Conservation (phyloP, 1,139 yeast species). For the Blastobotrys apis region DNA sequence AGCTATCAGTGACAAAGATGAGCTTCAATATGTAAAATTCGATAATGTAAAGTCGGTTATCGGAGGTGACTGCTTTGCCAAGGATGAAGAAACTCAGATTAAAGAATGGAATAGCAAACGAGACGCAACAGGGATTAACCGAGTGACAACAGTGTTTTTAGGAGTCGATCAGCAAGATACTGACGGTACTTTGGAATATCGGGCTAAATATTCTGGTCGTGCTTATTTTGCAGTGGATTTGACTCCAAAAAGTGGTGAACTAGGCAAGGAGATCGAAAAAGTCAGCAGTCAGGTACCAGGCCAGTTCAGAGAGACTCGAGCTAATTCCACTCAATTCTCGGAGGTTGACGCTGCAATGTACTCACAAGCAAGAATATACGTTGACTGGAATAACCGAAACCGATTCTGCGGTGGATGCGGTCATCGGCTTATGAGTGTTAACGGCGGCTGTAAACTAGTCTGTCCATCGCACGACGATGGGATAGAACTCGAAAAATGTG, state of each 20-base stretch:
- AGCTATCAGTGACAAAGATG: slow-evolving; percentile 19
- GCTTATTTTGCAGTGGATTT: slow-evolving; percentile 79
- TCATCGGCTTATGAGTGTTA: slow-evolving; percentile 56
- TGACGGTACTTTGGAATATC: slow-evolving; percentile 24
- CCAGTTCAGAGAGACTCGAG: slow-evolving; percentile 10
- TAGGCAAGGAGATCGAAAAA: slow-evolving; percentile 18
- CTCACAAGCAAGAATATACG: slow-evolving; percentile 77
- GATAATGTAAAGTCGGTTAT: slow-evolving; percentile 24
- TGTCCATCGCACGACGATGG: slow-evolving; percentile 47
- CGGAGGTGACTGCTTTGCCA: slow-evolving; percentile 35
- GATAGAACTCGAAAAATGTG: slow-evolving; percentile 29
- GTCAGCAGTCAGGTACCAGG: slow-evolving; percentile 10
- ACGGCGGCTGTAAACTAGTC: slow-evolving; percentile 75
- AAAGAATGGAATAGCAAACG: slow-evolving; percentile 34
- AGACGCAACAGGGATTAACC: slow-evolving; percentile 37
- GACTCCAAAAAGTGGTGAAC: slow-evolving; percentile 30
- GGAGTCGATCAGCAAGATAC: slow-evolving; percentile 57
- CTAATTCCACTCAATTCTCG: neutral
- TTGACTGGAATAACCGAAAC: slow-evolving; percentile 80
- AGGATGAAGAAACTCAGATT: slow-evolving; percentile 28
- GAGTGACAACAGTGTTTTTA: slow-evolving; percentile 52
- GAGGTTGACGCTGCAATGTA: slow-evolving; percentile 44
- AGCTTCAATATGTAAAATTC: slow-evolving; percentile 22
- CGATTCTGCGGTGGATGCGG: slow-evolving; percentile 91
- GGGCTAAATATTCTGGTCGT: slow-evolving; percentile 52